Base-by-base conservation (phyloP, 2,329 filamentous ascomycete genomes). In the Tolypocladium inflatum region DNA sequence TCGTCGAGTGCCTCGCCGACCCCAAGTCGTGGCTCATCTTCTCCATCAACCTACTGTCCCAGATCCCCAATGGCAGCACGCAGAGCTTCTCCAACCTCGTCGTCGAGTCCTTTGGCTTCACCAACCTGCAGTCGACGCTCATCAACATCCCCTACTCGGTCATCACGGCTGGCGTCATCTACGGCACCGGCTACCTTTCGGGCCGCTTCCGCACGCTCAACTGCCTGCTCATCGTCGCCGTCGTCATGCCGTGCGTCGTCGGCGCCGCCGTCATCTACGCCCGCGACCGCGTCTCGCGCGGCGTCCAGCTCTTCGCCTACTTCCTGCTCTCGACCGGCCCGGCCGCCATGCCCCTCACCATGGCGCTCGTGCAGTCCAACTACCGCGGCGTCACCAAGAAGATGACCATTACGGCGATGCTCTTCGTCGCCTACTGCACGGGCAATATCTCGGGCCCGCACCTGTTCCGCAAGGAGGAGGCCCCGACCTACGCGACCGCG, bases 31-130 rank as follows among this genome's bases (percentile, higher is more conserved):
- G 81, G 82, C 70, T 85, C 54, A 75, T 86, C 52, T 76, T 83
- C 58, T 72, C 71, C 2, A 76, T 86, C 26, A 75, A 78, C 26
- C 60, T 85, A 5, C 67, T 80, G 3, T 79, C 76, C 2, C 79
- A 83, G 67, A 84, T 86, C 30, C 82, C 84, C 45, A 87, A 86
- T 60, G 83, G 83, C 38, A 83, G 84, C 30, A 83, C 81, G 0
- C 79, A 82, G 63, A 81, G 78, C 63, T 85, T 85, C 54, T 78
- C 79, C 45, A 84, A 83, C 63, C 74, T 84, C 41, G 78, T 84
- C 56, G 75, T 84, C 65, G 74, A 71, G 52, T 81, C 79, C 5
- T 83, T 84, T 55, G 78, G 79, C 10, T 84, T 83, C 66, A 78
- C 78, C 0, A 74, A 76, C 42, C 70, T 84, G 38, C 74, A 84